Conservation (phyloP, 805 yeast species). For the Isabelozyma rhagii region DNA sequence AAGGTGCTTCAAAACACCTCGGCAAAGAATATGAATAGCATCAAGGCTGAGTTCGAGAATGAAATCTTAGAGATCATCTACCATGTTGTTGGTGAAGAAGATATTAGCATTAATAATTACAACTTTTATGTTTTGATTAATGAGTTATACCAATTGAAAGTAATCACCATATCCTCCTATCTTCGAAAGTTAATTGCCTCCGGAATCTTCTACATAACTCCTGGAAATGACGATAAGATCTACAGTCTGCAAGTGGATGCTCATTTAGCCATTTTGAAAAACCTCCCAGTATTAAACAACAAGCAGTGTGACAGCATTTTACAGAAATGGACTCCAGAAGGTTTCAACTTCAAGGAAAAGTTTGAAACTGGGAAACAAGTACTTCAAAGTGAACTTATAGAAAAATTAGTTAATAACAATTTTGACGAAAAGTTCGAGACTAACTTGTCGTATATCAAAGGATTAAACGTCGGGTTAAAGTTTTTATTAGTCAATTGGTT, state of each 20-base stretch:
- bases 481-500: slow-evolving; percentile 49
- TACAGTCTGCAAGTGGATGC: slow-evolving; percentile 22
- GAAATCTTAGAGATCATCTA: slow-evolving; percentile 40
- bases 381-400: slow-evolving; percentile 29
- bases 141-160: slow-evolving; percentile 47
- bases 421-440: slow-evolving; percentile 11
- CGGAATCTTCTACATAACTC: slow-evolving; percentile 67
- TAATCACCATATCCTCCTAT: slow-evolving; percentile 62
- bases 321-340: slow-evolving; percentile 42
- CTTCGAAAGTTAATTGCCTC: slow-evolving; percentile 79
- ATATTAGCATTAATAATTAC: slow-evolving; percentile 19
- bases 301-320: slow-evolving; percentile 56
- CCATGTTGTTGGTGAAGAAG: slow-evolving; percentile 19
- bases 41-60: slow-evolving; percentile 44
- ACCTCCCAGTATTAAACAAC: slow-evolving; percentile 53
- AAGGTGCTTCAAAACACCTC: slow-evolving; percentile 26
- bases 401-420: slow-evolving; percentile 21
- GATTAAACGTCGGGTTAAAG: slow-evolving; percentile 40
- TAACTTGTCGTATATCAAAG: slow-evolving; percentile 9
- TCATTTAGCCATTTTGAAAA: slow-evolving; percentile 56
- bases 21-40: slow-evolving; percentile 14
- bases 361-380: slow-evolving; percentile 38
- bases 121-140: slow-evolving; percentile 46
- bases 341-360: slow-evolving; percentile 25
- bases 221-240: slow-evolving; percentile 20